Evolutionary conservation across 768 basidiomycete species (phyloP).

Genomic region (Mycena leptocephala): DNA sequence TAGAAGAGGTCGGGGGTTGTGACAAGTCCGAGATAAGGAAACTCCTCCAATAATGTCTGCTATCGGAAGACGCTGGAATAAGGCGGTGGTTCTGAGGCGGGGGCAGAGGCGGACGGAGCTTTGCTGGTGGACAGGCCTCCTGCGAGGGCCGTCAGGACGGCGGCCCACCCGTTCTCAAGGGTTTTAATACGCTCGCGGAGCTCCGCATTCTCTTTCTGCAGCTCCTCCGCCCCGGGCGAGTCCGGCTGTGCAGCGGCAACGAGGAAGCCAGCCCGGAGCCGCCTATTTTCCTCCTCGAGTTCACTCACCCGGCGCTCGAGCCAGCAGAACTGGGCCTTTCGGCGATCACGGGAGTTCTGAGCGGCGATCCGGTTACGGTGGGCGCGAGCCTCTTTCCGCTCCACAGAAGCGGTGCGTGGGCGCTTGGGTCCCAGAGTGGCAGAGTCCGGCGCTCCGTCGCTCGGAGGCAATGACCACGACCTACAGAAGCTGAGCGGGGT

Average conservation of each 20-base stretch:
- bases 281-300: slow-evolving; percentile 89
- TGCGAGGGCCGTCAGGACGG: slow-evolving; percentile 82
- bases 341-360: slow-evolving; percentile 92
- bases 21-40: no score
- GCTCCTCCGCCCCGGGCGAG: slow-evolving; percentile 48
- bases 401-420: no score
- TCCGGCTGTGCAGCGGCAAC: slow-evolving; percentile 47
- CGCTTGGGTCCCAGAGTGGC: no score
- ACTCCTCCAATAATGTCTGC: no score
- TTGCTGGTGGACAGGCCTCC: slow-evolving; percentile 73
- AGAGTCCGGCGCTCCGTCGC: no score
- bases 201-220: slow-evolving; percentile 75
- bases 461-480: no score
- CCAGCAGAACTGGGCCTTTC: slow-evolving; percentile 85
- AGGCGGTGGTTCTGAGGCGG: no score
- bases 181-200: slow-evolving; percentile 83
- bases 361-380: slow-evolving; percentile 95
- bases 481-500: no score
- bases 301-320: slow-evolving; percentile 80
- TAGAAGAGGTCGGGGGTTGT: no score
- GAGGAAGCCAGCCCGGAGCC: slow-evolving; percentile 71
- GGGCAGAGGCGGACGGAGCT: slow-evolving; percentile 44
- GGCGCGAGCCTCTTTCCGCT: slow-evolving; percentile 91
- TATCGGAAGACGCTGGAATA: no score
- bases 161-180: slow-evolving; percentile 88